Percentiles rank a stretch among this genome's conserved stretches.
Evolutionary conservation across 2,329 filamentous ascomycete species (phyloP).

Genomic region (Xylaria sp.): DNA sequence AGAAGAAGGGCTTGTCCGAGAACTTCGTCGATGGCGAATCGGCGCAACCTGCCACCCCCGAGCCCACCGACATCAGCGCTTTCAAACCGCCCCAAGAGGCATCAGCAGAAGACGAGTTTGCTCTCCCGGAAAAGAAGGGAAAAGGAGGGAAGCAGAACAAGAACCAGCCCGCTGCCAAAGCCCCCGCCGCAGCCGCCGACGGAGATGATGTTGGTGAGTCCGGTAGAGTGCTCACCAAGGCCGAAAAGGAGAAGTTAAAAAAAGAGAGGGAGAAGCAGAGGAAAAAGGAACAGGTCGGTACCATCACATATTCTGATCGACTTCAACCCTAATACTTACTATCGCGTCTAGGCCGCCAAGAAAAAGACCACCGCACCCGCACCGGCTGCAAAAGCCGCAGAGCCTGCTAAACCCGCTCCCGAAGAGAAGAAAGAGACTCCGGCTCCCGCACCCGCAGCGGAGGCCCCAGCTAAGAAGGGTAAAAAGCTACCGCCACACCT

Average conservation of each 20-base stretch:
- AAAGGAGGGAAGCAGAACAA: constrained; percentile 66
- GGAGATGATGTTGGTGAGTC: constrained; percentile 65
- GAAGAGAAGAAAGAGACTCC: constrained; percentile 63
- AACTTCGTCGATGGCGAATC: constrained; percentile 79
- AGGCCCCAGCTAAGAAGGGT: constrained; percentile 74
- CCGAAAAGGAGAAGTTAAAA: constrained; percentile 96
- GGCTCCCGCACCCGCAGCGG: constrained; percentile 54
- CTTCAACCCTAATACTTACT: not conserved
- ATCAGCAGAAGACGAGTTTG: constrained; percentile 86
- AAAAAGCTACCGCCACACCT: constrained; percentile 89
- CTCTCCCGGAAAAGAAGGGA: constrained; percentile 79
- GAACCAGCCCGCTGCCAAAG: constrained; percentile 52
- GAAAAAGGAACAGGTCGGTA: constrained; percentile 91
- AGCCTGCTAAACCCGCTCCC: constrained; percentile 64
- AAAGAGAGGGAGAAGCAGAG: constrained; percentile 97
- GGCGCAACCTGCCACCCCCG: constrained; percentile 54
- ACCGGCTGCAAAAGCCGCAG: constrained; percentile 62
- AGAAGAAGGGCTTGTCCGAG: constrained; percentile 84
- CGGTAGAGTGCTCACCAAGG: constrained; percentile 89
- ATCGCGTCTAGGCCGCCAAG: constrained; percentile 73
- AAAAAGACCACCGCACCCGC: constrained; percentile 73
- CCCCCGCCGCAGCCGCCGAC: constrained; percentile 50
- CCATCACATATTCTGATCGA: constrained; percentile 46
- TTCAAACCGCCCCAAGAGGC: constrained; percentile 83
- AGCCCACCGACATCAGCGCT: constrained; percentile 58